Percentiles rank a stretch among this genome's conserved stretches.
phyloP scores from a whole-genome alignment of 371 early-diverging fungal genomes.

The Actinomortierella wolfii region DNA sequence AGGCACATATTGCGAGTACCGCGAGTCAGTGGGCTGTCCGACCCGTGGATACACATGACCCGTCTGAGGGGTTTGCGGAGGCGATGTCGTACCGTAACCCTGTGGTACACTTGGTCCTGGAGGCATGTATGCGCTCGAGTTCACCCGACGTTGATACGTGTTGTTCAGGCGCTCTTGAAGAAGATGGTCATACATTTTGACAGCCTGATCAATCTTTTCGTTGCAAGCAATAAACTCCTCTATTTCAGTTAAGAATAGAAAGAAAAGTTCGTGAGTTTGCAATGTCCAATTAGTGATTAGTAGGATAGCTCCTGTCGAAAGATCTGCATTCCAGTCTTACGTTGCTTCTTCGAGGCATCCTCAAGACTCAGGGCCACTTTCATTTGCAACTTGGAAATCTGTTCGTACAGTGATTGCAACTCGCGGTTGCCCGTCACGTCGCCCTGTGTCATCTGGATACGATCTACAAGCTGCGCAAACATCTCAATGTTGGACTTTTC shows the following conservation, averaged over 20 bases:
- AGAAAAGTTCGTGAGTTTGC: no score
- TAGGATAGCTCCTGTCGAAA: no score
- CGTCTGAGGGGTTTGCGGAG: conserved; percentile 10
- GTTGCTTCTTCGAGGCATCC: conserved; percentile 69
- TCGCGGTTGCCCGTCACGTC: conserved; percentile 71
- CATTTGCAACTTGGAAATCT: conserved; percentile 73
- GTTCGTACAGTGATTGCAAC: conserved; percentile 69
- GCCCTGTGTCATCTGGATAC: conserved; percentile 57
- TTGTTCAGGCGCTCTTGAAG: conserved; percentile 70
- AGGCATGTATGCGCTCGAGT: conserved; percentile 13
- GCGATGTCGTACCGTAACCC: conserved; percentile 3
- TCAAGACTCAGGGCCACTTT: conserved; percentile 71
- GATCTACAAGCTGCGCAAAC: conserved; percentile 71
- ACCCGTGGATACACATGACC: conserved; percentile 20
- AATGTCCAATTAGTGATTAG: no score
- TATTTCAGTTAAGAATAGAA: conserved; percentile 10
- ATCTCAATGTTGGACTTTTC: conserved; percentile 77
- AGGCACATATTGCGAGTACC: conserved; percentile 27
- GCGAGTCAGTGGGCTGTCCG: conserved; percentile 9
- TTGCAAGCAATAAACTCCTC: conserved; percentile 69
- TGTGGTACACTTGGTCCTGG: conserved; percentile 9
- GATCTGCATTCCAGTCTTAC: no score
- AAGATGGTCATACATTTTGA: conserved; percentile 80
- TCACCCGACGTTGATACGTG: conserved; percentile 40
- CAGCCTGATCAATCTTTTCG: conserved; percentile 74